Evolutionary conservation across 2,329 filamentous ascomycete genomes (phyloP), one percentile per base, ranked within the genome.

Genomic region (Beauveria medogensis): DNA sequence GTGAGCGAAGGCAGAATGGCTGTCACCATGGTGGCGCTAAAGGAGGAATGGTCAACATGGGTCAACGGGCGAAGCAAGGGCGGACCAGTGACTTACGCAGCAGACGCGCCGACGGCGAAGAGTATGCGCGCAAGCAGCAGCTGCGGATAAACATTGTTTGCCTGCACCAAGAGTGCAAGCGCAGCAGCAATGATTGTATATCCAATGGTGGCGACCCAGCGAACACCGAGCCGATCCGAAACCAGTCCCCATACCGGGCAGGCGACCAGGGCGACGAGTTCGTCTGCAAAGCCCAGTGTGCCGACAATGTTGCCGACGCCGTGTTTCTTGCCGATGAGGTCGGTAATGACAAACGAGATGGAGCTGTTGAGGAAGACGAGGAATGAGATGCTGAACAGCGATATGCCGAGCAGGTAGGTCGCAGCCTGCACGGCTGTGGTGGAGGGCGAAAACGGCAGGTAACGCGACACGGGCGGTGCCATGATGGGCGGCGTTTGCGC

Each of bases 81-180:
- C 72, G 2, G 22, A 40, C 2, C 5, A 7, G 9, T 14, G 5
- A 73, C 82, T 76, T 70, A 92, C 81, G 90, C 86, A 24, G 93
- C 94, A n/a, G 92, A 92, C 22, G 90, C 94, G 26, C 94, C 94
- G 20, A 97, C 68, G 66, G 92, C 94, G 74, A 99, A 99, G 60
- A 95, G 78, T 55, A 97, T 78, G 65, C 94, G 83, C 59, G 90
- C 92, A 47, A 97, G 77, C 59, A 97, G 77, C 66, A 99, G 78
- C 72, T 96, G 88, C 10, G 94, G 93, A 74, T 96, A 97, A 9
- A 97, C 85, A 74, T 92, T 91, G 66, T 79, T 81, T 30, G 91
- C 91, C 79, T 95, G 91, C 28, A 97, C 92, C 69, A 96, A 90
- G 16, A 92, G 72, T 51, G 89, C 82, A 63, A 99, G 75, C 22